Percentiles rank a stretch among this genome's conserved stretches.
Conservation (phyloP, 2,329 filamentous ascomycete genomes). For the Moelleriella libera region DNA sequence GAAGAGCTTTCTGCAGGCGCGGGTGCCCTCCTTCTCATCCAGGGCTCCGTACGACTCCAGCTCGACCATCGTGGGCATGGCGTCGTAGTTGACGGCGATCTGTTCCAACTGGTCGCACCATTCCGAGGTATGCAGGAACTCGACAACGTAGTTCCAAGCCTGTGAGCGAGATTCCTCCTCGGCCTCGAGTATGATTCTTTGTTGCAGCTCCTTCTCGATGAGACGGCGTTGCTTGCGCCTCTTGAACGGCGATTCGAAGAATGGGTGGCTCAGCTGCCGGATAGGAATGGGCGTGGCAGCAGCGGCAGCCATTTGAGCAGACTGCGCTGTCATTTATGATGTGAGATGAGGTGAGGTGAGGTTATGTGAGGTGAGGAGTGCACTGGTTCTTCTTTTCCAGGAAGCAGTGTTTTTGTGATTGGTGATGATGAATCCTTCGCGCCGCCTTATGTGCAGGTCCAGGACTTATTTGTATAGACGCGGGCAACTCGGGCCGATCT, state of each 20-base stretch:
- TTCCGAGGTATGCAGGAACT: constrained; percentile 14
- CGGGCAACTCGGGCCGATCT: too few relatives aligned
- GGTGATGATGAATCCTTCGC: too few relatives aligned
- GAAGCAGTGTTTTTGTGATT: too few relatives aligned
- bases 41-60: constrained; percentile 17
- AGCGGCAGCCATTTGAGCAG: constrained; percentile 1
- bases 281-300: constrained; percentile 3
- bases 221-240: constrained; percentile 9
- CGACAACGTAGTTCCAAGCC: constrained; percentile 17
- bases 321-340: neutral
- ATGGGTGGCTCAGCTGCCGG: constrained; percentile 4
- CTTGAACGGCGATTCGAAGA: constrained; percentile 11
- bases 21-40: constrained; percentile 19
- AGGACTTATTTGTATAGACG: too few relatives aligned
- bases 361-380: too few relatives aligned
- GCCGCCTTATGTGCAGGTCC: too few relatives aligned
- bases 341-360: neutral
- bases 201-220: constrained; percentile 7
- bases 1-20: constrained; percentile 20
- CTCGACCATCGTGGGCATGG: constrained; percentile 18
- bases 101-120: constrained; percentile 17
- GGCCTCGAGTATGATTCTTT: constrained; percentile 13
- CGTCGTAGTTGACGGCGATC: constrained; percentile 19
- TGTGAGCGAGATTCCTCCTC: constrained; percentile 15
- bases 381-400: too few relatives aligned